These are phyloP conservation scores for Stylosanthes scabra DNA, from an alignment of 331 rosid genomes.

Conservation along the genomic window DNA sequence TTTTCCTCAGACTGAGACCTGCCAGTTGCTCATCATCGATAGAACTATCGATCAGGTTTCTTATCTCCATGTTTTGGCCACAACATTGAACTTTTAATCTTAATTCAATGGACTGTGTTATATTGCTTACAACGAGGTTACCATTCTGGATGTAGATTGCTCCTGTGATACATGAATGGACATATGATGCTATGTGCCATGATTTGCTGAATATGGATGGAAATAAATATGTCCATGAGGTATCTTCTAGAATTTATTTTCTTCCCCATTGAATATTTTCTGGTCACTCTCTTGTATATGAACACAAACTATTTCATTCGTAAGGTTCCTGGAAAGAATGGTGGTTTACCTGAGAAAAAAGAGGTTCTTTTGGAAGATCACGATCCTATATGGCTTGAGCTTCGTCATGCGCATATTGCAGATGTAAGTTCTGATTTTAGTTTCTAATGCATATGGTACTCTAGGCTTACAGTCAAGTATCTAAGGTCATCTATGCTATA, in stretches of 20 bases:
- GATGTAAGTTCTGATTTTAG: slow-evolving; percentile 60
- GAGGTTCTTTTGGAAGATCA: slow-evolving; percentile 95
- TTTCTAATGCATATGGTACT: slow-evolving; percentile 10
- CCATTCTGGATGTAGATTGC: slow-evolving; percentile 75
- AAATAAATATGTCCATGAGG: slow-evolving; percentile 91
- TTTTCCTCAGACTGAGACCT: slow-evolving; percentile 91
- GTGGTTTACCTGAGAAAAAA: slow-evolving; percentile 83
- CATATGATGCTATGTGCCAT: slow-evolving; percentile 95
- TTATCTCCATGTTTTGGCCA: slow-evolving; percentile 54
- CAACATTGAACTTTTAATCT: slow-evolving; percentile 2
- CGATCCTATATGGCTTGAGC: slow-evolving; percentile 97
- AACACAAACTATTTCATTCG: slow-evolving; percentile 35
- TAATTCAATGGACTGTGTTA: slow-evolving; percentile 23
- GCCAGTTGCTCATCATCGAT: slow-evolving; percentile 95
- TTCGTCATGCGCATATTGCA: slow-evolving; percentile 96
- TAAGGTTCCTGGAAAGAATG: slow-evolving; percentile 82
- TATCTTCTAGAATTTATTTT: slow-evolving; percentile 39
- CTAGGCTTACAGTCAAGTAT: slow-evolving; percentile 10
- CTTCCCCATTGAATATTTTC: slow-evolving; percentile 8
- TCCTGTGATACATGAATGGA: slow-evolving; percentile 96
- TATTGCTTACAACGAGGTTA: slow-evolving; percentile 46
- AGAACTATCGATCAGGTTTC: slow-evolving; percentile 97
- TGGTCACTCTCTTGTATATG: slow-evolving; percentile 23
- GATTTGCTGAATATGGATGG: slow-evolving; percentile 92
- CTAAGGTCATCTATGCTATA: slow-evolving; percentile 23